phyloP scores from a whole-genome alignment of 2,329 filamentous ascomycete species.

The Hymenoscyphus salicellus region DNA sequence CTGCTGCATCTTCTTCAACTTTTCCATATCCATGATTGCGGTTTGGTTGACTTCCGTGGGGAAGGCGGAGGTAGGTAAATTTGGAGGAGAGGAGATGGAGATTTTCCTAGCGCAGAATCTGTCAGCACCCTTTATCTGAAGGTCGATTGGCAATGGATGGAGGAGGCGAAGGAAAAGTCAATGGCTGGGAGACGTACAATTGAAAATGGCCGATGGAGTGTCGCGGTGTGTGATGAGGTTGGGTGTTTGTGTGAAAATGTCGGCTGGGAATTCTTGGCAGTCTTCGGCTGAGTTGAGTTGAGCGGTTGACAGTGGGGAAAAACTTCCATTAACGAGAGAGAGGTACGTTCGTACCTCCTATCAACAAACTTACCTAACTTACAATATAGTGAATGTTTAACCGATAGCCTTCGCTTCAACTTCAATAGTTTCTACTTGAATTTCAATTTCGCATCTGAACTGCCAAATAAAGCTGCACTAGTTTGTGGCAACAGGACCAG shows the following conservation, averaged over 20 bases:
- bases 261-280: constrained; percentile 1
- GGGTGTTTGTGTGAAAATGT: constrained; percentile 6
- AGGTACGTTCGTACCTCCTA: too few species aligned
- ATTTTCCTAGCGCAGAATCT: constrained; percentile 12
- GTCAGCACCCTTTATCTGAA: background rate
- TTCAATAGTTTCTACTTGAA: too few species aligned
- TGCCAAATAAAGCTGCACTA: too few species aligned
- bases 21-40: constrained; percentile 62
- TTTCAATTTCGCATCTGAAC: too few species aligned
- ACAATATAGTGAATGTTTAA: too few species aligned
- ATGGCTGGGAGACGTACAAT: constrained; percentile 1
- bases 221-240: constrained; percentile 5
- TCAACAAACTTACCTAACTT: too few species aligned
- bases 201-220: constrained; percentile 2
- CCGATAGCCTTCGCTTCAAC: too few species aligned
- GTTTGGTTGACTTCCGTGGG: constrained; percentile 31
- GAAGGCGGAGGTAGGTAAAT: constrained; percentile 21
- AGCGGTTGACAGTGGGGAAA: background rate
- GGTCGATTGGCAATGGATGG: background rate
- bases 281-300: background rate
- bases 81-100: constrained; percentile 11
- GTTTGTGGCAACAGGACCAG: too few species aligned
- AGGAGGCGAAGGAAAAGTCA: background rate
- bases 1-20: constrained; percentile 64
- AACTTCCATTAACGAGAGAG: too few species aligned